Evolutionary conservation across 768 basidiomycete species (phyloP), one percentile per base, ranked within the genome.

Genomic region (Collybia mongolica): DNA sequence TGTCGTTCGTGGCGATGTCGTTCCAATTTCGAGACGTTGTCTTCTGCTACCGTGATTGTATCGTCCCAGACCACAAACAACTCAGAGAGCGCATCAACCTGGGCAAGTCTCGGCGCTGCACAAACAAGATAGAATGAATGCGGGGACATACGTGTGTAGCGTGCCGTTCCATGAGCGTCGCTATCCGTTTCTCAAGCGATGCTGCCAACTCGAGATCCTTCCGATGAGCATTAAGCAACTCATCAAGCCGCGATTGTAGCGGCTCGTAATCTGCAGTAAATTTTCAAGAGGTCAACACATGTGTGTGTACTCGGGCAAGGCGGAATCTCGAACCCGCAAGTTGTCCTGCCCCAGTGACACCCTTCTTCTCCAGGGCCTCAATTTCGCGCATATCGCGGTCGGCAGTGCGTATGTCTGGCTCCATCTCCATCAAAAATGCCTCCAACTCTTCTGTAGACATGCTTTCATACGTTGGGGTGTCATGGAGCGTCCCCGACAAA

Each of bases 1-100:
- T 66, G 71, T 46, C 80, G 74, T 61, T 88, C 86, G 11, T 73
- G 75, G 52, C 73, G 75, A 38, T 84, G 82, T 49, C 77, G 77
- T 60, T 91, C 88, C 47, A 89, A 59, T 32, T 67, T 72, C 22
- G 67, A 67, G 5, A 84, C 65, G 45, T 79, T 79, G 48, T 79
- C 77, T 61, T 92, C 90, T 3, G 82, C 77, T 39, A 80, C 82
- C n/a, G 76, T 73, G 8, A 92, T 65, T 0, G 83, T 76, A 50
- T 92, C 88, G 55, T 93, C 89, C 90, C 91, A 93, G 12, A 80
- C 80, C 6, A 93, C 86, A 53, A 93, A 93, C 18, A 93, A 71
- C 55, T 92, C 90, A 11, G 91, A 93, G 1, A 93, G 73, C 1
- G 82, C 80, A 59, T 91, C 90, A 7, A 90, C 83, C 90, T 92